Evolutionary conservation across 495 filamentous ascomycete genomes (phyloP).

Genomic region (Talaromyces nanjingensis): DNA sequence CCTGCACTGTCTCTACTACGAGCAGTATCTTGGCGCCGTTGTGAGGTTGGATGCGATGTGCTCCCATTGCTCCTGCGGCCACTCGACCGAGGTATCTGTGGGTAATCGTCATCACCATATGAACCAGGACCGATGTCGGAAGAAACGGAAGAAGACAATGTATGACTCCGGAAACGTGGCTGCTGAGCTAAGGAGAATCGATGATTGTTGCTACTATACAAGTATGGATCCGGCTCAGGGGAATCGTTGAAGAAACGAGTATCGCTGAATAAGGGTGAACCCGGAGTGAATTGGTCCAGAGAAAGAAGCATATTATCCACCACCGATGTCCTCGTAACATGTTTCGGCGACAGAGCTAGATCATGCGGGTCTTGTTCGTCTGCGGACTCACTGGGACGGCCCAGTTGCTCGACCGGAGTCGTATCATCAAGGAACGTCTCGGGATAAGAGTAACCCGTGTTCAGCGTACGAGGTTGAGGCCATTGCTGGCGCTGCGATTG

Average conservation of each 20-base stretch:
- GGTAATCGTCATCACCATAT: slow-evolving; percentile 60
- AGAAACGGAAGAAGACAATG: slow-evolving; percentile 61
- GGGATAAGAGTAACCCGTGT: slow-evolving; percentile 30
- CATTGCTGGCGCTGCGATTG: slow-evolving; percentile 23
- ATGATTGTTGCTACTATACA: slow-evolving; percentile 3
- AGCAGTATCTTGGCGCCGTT: slow-evolving; percentile 59
- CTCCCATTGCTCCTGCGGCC: slow-evolving; percentile 76
- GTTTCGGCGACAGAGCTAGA: slow-evolving; percentile 66
- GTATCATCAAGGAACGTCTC: slow-evolving; percentile 47
- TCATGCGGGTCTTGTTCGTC: slow-evolving; percentile 77
- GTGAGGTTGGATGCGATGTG: slow-evolving; percentile 59
- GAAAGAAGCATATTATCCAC: slow-evolving; percentile 90
- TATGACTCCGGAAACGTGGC: slow-evolving; percentile 50
- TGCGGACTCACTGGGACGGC: slow-evolving; percentile 34
- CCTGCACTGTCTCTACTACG: slow-evolving; percentile 36
- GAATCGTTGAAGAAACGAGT: slow-evolving; percentile 36
- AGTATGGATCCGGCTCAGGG: slow-evolving; percentile 25
- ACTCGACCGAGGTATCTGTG: slow-evolving; percentile 42
- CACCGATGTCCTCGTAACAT: slow-evolving; percentile 76
- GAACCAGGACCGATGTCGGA: slow-evolving; percentile 64
- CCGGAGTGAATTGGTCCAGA: slow-evolving; percentile 67
- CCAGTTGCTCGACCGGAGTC: slow-evolving; percentile 32
- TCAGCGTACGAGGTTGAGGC: slow-evolving; percentile 23
- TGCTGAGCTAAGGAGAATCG: slow-evolving; percentile 21
- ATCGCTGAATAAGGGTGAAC: slow-evolving; percentile 31